phyloP scores from a whole-genome alignment of 345 rosid genomes.

The Salix dunnii region DNA sequence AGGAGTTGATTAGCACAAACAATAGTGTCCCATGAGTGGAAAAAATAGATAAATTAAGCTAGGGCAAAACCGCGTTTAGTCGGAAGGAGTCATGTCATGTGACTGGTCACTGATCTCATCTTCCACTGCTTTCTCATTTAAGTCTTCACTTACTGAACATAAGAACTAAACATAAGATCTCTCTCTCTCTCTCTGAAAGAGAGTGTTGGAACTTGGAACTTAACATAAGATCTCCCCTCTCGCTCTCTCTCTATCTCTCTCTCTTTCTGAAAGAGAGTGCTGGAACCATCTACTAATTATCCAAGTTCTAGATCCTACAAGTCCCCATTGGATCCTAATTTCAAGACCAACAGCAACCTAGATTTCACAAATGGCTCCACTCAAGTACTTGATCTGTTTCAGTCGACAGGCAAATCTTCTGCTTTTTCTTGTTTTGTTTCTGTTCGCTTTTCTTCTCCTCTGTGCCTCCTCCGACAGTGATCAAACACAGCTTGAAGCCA shows the following conservation, averaged over 20 bases:
- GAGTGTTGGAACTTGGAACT: too few species aligned
- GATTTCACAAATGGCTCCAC: conserved; percentile 39
- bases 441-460: conserved; percentile 27
- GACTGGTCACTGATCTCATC: conserved; percentile 30
- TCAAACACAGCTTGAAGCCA: conserved; percentile 21
- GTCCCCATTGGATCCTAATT: conserved; percentile 18
- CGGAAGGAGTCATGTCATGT: conserved; percentile 20
- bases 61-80: conserved; percentile 7
- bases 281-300: too few species aligned
- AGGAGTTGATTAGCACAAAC: not conserved
- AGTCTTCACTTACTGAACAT: conserved; percentile 14
- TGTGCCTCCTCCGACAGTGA: conserved; percentile 34
- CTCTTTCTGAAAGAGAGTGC: too few species aligned
- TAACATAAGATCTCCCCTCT: not conserved
- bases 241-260: not conserved
- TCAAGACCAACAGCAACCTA: conserved; percentile 11
- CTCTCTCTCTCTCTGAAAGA: not conserved
- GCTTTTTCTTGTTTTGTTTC: conserved; percentile 38
- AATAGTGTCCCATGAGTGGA: not conserved
- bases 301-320: conserved; percentile 22
- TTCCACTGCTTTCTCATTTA: conserved; percentile 30
- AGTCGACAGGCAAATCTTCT: conserved; percentile 34
- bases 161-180: not conserved
- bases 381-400: conserved; percentile 34
- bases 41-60: not conserved